Evolutionary conservation across 129 eudicot genomes (phyloP), one percentile per base, ranked within the genome.

Genomic region (Mikania micrantha): DNA sequence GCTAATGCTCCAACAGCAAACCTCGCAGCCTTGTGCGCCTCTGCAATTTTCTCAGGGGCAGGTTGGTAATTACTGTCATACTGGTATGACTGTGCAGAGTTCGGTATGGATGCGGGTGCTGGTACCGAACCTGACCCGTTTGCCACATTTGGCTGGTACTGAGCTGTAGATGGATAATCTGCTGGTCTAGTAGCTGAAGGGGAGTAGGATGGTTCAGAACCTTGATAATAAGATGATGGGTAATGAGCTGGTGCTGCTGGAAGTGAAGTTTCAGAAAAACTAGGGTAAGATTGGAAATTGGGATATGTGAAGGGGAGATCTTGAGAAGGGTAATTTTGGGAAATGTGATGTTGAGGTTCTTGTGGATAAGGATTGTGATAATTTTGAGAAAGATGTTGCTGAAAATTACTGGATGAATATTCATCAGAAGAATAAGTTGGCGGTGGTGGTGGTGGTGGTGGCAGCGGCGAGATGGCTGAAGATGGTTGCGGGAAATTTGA

Each of bases 1-100:
- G 98, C 98, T 77, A 92, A 77, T 4, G 95, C 95, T 40, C 95
- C 96, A 67, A 88, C 98, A 28, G 98, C 98, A 84, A 92, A 88
- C 69, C 87, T 86, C 0, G 96, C 98, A 15, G 96, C 96, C 85
- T 92, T 92, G 70, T 92, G 98, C 24, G 96, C 98, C 68, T 88
- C 98, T 0, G 91, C 91, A 64, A 92, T 88, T 66, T 92, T 88
- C 74, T 92, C 98, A 42, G 96, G 84, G 25, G 95, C 47, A 39
- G 95, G 95, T 67, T 92, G 91, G 77, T 88, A 92, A 80, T 77
- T 88, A 77, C 95, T 83, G 70, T 92, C 96, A 61, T 92, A 88
- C 52, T 85, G 78, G 68, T 82, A 92, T 19, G 74, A 53, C 45
- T 78, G 75, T 25, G 73, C 74, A 58, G 85, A 22, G 29, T 78